Evolutionary conservation across 805 yeast genomes (phyloP).

Genomic region (Yarrowia divulgata): DNA sequence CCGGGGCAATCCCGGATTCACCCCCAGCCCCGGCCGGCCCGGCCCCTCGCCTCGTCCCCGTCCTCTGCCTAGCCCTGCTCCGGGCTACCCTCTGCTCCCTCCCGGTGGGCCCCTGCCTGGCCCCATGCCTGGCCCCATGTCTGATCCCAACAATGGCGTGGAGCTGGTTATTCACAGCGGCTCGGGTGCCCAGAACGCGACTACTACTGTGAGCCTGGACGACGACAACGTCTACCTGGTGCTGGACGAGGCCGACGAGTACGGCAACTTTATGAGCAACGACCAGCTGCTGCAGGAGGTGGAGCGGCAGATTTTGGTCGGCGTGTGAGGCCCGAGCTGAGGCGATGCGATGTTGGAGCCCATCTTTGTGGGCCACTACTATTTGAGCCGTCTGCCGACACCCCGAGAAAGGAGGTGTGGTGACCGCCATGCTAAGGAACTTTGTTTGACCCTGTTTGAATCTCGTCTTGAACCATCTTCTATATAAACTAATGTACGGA

Average conservation of each 20-base stretch:
- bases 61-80: conserved; percentile 10
- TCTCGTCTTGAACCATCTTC: conserved; percentile 33
- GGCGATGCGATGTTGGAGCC: background rate
- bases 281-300: conserved; percentile 24
- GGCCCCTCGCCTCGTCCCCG: background rate
- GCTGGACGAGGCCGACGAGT: conserved; percentile 33
- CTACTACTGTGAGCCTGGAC: conserved; percentile 7
- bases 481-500: conserved; percentile 32
- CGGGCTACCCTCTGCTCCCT: conserved; percentile 21
- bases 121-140: conserved; percentile 8
- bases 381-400: background rate
- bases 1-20: background rate
- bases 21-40: background rate
- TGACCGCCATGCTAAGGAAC: conserved; percentile 8
- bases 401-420: conserved; percentile 1
- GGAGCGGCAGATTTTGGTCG: conserved; percentile 4
- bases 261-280: conserved; percentile 35
- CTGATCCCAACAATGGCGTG: conserved; percentile 35
- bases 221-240: conserved; percentile 23
- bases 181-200: background rate
- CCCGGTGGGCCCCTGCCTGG: conserved; percentile 21
- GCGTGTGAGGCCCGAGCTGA: background rate
- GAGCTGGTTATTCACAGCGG: conserved; percentile 36
- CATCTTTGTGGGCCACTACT: background rate
- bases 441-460: conserved; percentile 9